Evolutionary conservation across 2,329 filamentous ascomycete genomes (phyloP).

Genomic region (Ceratocystis alfenasii): DNA sequence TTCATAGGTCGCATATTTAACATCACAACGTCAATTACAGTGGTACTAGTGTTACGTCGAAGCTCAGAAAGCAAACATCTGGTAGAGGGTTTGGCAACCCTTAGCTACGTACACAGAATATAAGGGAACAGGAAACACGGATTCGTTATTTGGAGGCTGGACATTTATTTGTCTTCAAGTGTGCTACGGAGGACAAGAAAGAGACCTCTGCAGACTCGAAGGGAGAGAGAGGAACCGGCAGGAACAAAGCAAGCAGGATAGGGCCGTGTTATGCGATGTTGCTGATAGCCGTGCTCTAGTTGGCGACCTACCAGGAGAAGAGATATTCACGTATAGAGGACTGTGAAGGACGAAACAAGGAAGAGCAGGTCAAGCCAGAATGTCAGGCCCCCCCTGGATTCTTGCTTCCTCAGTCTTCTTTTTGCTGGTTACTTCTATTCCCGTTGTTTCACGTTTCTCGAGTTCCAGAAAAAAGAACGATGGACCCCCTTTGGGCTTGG

Average conservation of each 20-base stretch:
- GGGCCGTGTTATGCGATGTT: background rate
- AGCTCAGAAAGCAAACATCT: background rate
- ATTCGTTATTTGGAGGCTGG: too few species aligned
- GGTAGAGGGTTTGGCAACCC: too few species aligned
- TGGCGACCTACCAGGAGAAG: background rate
- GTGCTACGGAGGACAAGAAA: background rate
- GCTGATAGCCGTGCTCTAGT: background rate
- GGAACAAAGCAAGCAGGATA: background rate
- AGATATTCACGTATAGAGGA: too few species aligned
- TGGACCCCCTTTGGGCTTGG: background rate
- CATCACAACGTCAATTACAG: background rate
- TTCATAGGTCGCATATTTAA: background rate
- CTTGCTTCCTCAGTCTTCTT: background rate
- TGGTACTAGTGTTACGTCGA: background rate
- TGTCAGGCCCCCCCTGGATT: background rate
- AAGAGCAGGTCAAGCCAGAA: background rate
- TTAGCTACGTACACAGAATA: too few species aligned
- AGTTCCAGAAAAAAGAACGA: background rate
- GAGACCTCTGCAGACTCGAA: background rate
- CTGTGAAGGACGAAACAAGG: too few species aligned
- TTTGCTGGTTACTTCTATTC: background rate
- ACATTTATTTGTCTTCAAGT: background rate
- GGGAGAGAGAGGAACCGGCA: background rate
- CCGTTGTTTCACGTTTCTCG: slow-evolving; percentile 1
- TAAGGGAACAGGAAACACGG: too few species aligned